A percentile compares a stretch with the other conserved stretches of the same genome.
Conservation (phyloP, 1,284 basidiomycete species). For the Ustilago loliicola region DNA sequence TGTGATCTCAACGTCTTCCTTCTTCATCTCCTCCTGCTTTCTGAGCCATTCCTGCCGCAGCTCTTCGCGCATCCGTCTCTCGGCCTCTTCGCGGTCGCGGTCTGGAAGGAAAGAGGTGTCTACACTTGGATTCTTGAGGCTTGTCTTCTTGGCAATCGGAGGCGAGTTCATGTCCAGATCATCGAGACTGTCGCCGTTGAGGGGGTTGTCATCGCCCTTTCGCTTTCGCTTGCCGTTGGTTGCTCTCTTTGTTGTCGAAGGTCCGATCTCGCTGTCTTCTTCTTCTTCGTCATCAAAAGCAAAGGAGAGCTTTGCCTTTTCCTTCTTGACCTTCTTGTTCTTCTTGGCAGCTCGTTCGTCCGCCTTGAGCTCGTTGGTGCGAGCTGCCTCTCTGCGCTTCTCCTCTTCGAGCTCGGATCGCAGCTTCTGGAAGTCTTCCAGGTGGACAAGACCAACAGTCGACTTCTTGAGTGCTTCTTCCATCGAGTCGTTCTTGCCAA, state of each 20-base stretch:
- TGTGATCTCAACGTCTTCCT: slow-evolving; percentile 88
- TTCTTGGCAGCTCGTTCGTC: slow-evolving; percentile 57
- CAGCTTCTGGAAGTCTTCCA: slow-evolving; percentile 85
- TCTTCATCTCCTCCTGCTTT: slow-evolving; percentile 88
- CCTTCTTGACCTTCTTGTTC: slow-evolving; percentile 90
- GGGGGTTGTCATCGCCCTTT: slow-evolving; percentile 24
- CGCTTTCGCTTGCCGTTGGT: slow-evolving; percentile 52
- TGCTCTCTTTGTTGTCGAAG: slow-evolving; percentile 43
- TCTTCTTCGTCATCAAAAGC: slow-evolving; percentile 72
- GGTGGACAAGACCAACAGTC: slow-evolving; percentile 90
- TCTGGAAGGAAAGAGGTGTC: slow-evolving; percentile 99
- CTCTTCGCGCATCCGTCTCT: slow-evolving; percentile 87
- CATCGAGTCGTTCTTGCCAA: slow-evolving; percentile 92
- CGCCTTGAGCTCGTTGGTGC: slow-evolving; percentile 58
- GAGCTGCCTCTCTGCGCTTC: slow-evolving; percentile 87
- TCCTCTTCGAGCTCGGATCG: slow-evolving; percentile 92
- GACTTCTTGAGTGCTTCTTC: slow-evolving; percentile 93
- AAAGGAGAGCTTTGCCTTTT: slow-evolving; percentile 87
- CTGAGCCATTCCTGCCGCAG: slow-evolving; percentile 90
- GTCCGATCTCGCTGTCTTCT: slow-evolving; percentile 26
- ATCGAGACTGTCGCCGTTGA: slow-evolving; percentile 18
- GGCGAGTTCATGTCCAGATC: slow-evolving; percentile 4
- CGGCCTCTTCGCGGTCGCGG: slow-evolving; percentile 91
- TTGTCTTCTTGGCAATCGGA: slow-evolving; percentile 75
- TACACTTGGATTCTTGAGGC: slow-evolving; percentile 90